Conservation (phyloP, 1,284 basidiomycete species). For the Ceratobasidium sp. region DNA sequence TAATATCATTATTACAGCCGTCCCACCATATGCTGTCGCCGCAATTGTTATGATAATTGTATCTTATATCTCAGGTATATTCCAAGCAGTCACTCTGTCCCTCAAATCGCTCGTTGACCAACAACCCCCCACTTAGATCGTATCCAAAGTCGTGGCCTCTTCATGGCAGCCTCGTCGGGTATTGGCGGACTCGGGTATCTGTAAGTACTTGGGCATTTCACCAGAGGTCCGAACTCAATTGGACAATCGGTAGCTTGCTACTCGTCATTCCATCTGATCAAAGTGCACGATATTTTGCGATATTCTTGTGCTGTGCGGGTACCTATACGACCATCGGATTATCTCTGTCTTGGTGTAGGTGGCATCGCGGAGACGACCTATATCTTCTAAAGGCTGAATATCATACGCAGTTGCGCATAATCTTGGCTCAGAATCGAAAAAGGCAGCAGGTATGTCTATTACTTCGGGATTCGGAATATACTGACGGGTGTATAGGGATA, state of each 20-base stretch:
- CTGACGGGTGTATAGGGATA: constrained; percentile 7
- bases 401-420: constrained; percentile 35
- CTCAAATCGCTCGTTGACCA: background rate
- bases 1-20: constrained; percentile 55
- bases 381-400: background rate
- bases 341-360: constrained; percentile 77
- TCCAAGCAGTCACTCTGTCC: background rate
- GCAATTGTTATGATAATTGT: constrained; percentile 72
- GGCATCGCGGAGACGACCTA: background rate
- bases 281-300: constrained; percentile 71
- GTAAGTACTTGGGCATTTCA: constrained; percentile 56
- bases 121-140: constrained; percentile 59
- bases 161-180: constrained; percentile 62
- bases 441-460: constrained; percentile 30
- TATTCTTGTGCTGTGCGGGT: constrained; percentile 74
- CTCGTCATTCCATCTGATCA: constrained; percentile 60
- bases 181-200: constrained; percentile 74
- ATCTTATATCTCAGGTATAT: constrained; percentile 65
- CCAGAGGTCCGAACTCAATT: background rate
- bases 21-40: constrained; percentile 83
- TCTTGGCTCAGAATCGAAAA: constrained; percentile 41
- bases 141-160: constrained; percentile 73
- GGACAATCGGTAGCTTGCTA: constrained; percentile 60
- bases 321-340: constrained; percentile 75
- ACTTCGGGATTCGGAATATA: background rate